Evolutionary conservation across 139 green algal species (phyloP), one percentile per base, ranked within the genome.

Genomic region (Nannochloris sp.): DNA sequence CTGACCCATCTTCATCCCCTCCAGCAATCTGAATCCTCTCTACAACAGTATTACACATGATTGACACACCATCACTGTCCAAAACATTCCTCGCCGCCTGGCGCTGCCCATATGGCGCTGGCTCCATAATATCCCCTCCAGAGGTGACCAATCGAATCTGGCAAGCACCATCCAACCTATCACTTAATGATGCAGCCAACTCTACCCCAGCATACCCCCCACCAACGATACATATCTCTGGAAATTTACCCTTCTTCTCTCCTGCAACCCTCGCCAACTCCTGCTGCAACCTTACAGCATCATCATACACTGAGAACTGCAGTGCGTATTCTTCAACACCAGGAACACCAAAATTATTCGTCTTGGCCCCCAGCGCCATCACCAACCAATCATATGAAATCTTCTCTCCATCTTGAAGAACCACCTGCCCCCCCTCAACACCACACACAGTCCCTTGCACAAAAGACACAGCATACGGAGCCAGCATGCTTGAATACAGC

Each of bases 381-480:
- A 97, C 82, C 44, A 97, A 84, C 77, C 80, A 94, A 72, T 95
- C 90, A 66, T 94, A 96, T n/a, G 83, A 67, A 37, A 96, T 31
- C 1, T 17, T 44, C 4, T 43, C 43, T 8, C 87, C 87, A 48
- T 78, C 69, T 2, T 58, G 46, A 14, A 94, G 72, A 44, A 67
- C 46, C 9, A 94, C 78, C 14, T 48, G 51, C 14, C 87, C 85
- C 11, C 79, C 85, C 25, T 46, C 70, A 4, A 14, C 20, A 45
- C 60, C 71, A 49, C 58, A 43, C 36, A 88, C 84, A 5, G 28
- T 49, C 4, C 78, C 91, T 72, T 89, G 84, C 28, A 95, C 55
- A 53, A 96, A 96, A n/a, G 68, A 68, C 6, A 94, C 80, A 11
- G 74, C 63, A 71, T 91, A 96, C 11, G 85, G 81, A 2, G 78